These are phyloP conservation scores for Asterochloris erici DNA, from an alignment of 139 green algal genomes.

Conservation along the genomic window DNA sequence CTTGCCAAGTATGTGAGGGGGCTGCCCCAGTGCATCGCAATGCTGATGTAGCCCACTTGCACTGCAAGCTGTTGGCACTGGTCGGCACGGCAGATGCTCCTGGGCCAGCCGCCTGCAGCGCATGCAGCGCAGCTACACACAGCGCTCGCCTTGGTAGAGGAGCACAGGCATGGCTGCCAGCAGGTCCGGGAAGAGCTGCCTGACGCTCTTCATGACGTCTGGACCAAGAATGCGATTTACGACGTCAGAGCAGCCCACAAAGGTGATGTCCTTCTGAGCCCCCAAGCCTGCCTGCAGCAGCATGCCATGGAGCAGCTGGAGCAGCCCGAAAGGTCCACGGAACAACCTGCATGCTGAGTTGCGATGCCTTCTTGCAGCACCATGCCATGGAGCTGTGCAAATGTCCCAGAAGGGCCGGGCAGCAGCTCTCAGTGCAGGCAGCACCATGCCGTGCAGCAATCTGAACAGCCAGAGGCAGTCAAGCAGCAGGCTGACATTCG, in stretches of 20 bases:
- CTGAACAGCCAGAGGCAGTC: too few relatives aligned
- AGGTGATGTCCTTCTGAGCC: conserved; percentile 17
- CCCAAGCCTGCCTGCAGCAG: conserved; percentile 27
- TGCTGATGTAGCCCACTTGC: neutral
- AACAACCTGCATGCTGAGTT: too few relatives aligned
- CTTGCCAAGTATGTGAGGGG: neutral
- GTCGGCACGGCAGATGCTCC: too few relatives aligned
- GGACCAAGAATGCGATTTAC: conserved; percentile 40
- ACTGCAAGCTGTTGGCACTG: neutral
- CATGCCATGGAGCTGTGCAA: too few relatives aligned
- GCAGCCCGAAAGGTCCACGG: too few relatives aligned
- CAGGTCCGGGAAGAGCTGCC: conserved; percentile 53
- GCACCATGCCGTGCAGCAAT: too few relatives aligned
- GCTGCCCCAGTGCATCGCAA: neutral
- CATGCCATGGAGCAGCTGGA: neutral
- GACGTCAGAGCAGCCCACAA: conserved; percentile 37
- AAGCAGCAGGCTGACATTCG: too few relatives aligned
- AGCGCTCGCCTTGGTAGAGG: conserved; percentile 55
- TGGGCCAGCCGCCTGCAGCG: neutral
- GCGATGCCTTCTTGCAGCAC: too few relatives aligned
- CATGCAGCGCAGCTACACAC: neutral
- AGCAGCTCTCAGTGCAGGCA: too few relatives aligned
- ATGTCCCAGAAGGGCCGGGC: too few relatives aligned
- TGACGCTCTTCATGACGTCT: conserved; percentile 59
- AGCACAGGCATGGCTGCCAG: conserved; percentile 52